phyloP scores from a whole-genome alignment of 352 stramenopile genomes.

The Phytophthora ramorum region DNA sequence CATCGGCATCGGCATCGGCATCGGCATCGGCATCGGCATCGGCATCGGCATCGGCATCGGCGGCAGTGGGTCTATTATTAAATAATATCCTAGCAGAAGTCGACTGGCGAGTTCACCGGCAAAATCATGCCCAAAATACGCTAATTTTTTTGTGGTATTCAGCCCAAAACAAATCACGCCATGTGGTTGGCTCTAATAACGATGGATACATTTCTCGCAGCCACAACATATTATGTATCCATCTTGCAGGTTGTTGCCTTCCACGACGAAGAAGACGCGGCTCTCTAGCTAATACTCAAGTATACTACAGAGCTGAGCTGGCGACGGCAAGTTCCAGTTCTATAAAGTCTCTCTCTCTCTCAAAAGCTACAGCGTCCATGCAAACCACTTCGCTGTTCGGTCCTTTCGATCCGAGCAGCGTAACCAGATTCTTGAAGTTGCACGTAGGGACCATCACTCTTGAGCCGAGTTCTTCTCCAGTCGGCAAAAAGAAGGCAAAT shows the following conservation, averaged over 20 bases:
- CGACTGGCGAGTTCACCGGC: conserved; percentile 19
- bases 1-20: too few relatives aligned
- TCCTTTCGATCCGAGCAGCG: neutral
- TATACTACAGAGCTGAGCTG: too few relatives aligned
- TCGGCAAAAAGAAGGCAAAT: conserved; percentile 8
- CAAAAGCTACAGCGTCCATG: too few relatives aligned
- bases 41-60: too few relatives aligned
- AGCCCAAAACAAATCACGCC: neutral
- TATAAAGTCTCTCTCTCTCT: too few relatives aligned
- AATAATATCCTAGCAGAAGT: conserved; percentile 10
- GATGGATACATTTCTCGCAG: too few relatives aligned
- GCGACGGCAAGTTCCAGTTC: too few relatives aligned
- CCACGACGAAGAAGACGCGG: neutral
- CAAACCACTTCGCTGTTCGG: too few relatives aligned
- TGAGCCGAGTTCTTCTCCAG: neutral
- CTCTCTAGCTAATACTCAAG: too few relatives aligned
- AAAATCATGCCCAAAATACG: neutral
- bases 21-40: too few relatives aligned
- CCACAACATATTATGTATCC: too few relatives aligned
- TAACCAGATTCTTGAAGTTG: conserved; percentile 35
- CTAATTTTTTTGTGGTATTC: neutral
- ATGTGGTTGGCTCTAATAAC: neutral
- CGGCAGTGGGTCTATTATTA: neutral
- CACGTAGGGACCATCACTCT: conserved; percentile 22
- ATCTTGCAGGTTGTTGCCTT: neutral